Base-by-base conservation (phyloP, 495 filamentous ascomycete species). In the Daldinia bambusicola region DNA sequence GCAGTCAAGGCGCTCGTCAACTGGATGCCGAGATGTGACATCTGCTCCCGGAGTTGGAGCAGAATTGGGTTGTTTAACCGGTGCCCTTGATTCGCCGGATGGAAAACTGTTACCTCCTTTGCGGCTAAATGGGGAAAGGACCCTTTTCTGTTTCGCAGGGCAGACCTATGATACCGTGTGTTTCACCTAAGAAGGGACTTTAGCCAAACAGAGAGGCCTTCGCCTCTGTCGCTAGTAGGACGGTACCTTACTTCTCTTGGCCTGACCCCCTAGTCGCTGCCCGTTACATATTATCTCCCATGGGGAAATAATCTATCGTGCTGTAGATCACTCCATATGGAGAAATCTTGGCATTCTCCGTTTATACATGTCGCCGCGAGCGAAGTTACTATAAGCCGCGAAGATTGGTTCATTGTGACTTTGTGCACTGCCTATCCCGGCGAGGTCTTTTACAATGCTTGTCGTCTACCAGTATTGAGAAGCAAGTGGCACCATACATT, bases 141-240 rank as follows among this genome's bases (percentile, higher is more conserved):
- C 60, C 55, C 59, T 60, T 58, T 51, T 50, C 18, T 64, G 70
- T 73, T 69, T 73, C 66, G 65, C 66, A 73, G 61, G 66, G 61
- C 61, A 73, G 70, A 50, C 66, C 70, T 73, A 69, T 73, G 20
- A 66, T 66, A 65, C 18, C 41, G 41, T 56, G 4, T 65, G 70
- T 72, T 72, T 73, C 70, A 69, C 20, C 66, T 69, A 73, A 73
- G 70, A 62, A 73, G 70, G 55, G 61, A 69, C 22, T 73, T 69
- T 73, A 73, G 61, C 70, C 70, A 73, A 69, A 69, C 70, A 73
- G 66, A 65, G 65, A 51, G 51, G 41, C 20, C 69, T 63, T 37
- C 18, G 34, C 63, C 70, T 43, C 57, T 63, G 62, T 68, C n/a
- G 31, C 55, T 53, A 63, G 16, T 14, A 64, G 50, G 34, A 55